Base-by-base conservation (phyloP, 257 asterid genomes). In the Nicotiana tomentosiformis region DNA sequence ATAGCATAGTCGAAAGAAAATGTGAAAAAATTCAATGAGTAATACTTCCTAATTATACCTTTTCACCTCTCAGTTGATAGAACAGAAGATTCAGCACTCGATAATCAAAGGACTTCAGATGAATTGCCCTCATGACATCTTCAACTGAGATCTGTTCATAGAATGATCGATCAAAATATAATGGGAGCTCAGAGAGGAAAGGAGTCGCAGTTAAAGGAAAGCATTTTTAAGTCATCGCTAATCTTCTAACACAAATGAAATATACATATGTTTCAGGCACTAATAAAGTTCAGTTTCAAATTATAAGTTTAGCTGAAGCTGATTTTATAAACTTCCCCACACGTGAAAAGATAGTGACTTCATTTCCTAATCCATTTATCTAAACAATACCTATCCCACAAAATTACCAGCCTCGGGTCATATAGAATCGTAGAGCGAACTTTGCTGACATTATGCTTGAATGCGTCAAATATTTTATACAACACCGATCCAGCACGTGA, bases 71-170 rank as follows among this genome's bases (percentile, higher is more conserved):
- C 83, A 96, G 86, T 87, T 91, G 98, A 86, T 91, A 96, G 64
- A 96, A 80, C 66, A 94, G 89, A 85, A 94, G 97, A 90, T 94
- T 93, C 87, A 96, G 91, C 85, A 94, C 95, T 53, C 98, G 92
- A 83, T 92, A 94, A 85, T 96, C 99, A 35, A 96, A 96, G 66
- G 99, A 96, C 88, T 96, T 96, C 87, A 94, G 87, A 87, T 88
- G 93, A 81, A 92, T 89, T 60, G 99, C 99, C 88, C 87, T 90
- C 58, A 77, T 91, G 58, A 88, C 96, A 82, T 94, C 99, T 84
- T 88, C 93, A 84, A 96, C 88, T 55, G 91, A 90, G 83, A 91
- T 89, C 98, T 94, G 84, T 33, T 8, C 78, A 80, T 66, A 77
- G 80, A n/a, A 60, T 76, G 56, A 69, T 86, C 55, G 43, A 82